phyloP scores from a whole-genome alignment of 2,329 filamentous ascomycete genomes.

The Cylindrodendrum hubeiense region DNA sequence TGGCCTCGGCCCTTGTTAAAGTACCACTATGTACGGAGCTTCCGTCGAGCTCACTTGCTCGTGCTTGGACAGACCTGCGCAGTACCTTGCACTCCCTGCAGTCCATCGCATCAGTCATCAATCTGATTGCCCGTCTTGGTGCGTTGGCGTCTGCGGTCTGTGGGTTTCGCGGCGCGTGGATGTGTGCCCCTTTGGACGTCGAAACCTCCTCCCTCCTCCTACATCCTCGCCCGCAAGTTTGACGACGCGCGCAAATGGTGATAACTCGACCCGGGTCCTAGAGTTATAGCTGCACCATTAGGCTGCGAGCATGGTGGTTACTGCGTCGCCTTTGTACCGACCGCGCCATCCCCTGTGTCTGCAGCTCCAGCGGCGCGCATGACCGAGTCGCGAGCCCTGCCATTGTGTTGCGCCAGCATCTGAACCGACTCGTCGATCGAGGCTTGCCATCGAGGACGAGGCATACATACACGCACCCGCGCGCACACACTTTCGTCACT shows the following conservation, averaged over 20 bases:
- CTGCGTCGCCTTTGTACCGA: conserved; percentile 36
- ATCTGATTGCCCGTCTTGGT: conserved; percentile 13
- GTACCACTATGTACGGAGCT: conserved; percentile 4
- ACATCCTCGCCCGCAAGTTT: conserved; percentile 13
- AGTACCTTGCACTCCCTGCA: conserved; percentile 5
- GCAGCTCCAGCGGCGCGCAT: conserved; percentile 28
- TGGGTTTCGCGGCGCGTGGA: conserved; percentile 16
- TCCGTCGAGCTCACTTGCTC: conserved; percentile 5
- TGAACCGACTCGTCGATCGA: conserved; percentile 17
- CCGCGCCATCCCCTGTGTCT: conserved; percentile 28
- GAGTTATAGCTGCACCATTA: conserved; percentile 36
- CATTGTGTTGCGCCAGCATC: conserved; percentile 25
- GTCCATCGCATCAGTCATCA: conserved; percentile 12
- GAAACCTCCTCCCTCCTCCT: conserved; percentile 4
- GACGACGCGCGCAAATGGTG: conserved; percentile 25
- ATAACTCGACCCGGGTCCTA: conserved; percentile 31
- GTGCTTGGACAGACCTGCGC: neutral
- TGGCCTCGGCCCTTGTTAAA: conserved; percentile 3
- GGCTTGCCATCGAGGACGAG: conserved; percentile 19
- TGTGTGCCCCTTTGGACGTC: conserved; percentile 18
- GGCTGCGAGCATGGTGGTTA: conserved; percentile 37
- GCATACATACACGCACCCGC: neutral
- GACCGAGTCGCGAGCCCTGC: conserved; percentile 30
- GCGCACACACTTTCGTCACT: conserved; percentile 5
- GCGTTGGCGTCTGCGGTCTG: conserved; percentile 7